These are phyloP conservation scores for Apiospora arundinis DNA, from an alignment of 2,329 filamentous ascomycete genomes.

Conservation along the genomic window DNA sequence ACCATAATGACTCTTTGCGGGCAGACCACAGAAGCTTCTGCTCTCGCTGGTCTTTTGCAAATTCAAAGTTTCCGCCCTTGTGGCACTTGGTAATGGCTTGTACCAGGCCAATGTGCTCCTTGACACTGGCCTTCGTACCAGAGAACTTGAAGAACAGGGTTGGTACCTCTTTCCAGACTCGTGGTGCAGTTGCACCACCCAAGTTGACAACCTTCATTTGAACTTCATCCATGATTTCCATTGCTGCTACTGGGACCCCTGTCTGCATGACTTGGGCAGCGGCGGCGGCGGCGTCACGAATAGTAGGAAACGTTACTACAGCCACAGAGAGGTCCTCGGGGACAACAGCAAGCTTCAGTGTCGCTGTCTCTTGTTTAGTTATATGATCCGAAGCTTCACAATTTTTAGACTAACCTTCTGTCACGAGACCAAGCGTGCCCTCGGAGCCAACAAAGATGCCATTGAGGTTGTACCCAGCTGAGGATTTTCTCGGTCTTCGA, in stretches of 20 bases:
- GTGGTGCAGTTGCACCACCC: conserved; percentile 70
- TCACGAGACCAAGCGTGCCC: conserved; percentile 81
- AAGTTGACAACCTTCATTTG: conserved; percentile 86
- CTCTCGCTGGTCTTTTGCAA: conserved; percentile 74
- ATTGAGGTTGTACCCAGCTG: conserved; percentile 84
- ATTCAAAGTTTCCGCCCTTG: conserved; percentile 73
- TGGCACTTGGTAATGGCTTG: conserved; percentile 70
- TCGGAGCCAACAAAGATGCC: conserved; percentile 81
- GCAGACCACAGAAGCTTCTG: conserved; percentile 81
- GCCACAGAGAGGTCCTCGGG: conserved; percentile 80
- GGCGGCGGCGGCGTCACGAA: conserved; percentile 76
- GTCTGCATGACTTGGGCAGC: conserved; percentile 78
- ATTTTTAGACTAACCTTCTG: conserved; percentile 59
- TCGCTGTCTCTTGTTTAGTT: conserved; percentile 53
- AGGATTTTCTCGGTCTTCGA: conserved; percentile 78
- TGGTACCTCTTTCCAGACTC: conserved; percentile 75
- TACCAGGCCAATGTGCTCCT: conserved; percentile 76
- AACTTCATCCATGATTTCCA: conserved; percentile 90
- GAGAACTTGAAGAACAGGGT: conserved; percentile 89
- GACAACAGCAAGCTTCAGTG: conserved; percentile 78
- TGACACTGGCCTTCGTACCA: conserved; percentile 78
- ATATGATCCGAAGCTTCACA: neutral
- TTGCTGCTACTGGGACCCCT: conserved; percentile 75
- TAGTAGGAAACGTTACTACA: conserved; percentile 79
- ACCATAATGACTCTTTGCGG: conserved; percentile 84